Percentiles rank a stretch among this genome's conserved stretches.
Conservation (phyloP, 805 yeast genomes). For the Candida maltosa region DNA sequence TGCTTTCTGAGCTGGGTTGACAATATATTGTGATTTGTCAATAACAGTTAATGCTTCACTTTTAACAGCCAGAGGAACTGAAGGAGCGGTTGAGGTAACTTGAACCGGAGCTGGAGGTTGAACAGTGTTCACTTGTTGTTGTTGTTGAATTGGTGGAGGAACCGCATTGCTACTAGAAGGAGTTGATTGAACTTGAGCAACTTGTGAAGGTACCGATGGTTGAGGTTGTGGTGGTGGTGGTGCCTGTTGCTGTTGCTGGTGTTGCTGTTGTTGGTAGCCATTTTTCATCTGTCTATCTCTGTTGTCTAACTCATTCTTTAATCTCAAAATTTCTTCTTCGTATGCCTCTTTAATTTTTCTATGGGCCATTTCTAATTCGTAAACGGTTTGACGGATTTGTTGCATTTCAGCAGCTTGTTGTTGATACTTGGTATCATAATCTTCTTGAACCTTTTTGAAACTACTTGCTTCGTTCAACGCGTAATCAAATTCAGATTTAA, state of each 20-base stretch:
- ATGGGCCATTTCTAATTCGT: constrained; percentile 91
- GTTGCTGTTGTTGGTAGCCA: constrained; percentile 23
- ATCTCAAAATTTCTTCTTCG: constrained; percentile 84
- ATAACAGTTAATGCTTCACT: constrained; percentile 24
- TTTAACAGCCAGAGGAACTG: constrained; percentile 10
- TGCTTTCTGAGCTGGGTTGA: constrained; percentile 43
- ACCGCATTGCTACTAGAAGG: too few species aligned
- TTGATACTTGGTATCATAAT: constrained; percentile 81
- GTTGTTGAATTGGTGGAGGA: constrained; percentile 9
- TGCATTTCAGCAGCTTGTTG: constrained; percentile 93
- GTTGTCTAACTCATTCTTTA: constrained; percentile 81
- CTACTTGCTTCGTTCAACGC: constrained; percentile 82
- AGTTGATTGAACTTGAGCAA: background rate
- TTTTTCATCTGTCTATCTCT: constrained; percentile 61
- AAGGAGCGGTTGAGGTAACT: constrained; percentile 8
- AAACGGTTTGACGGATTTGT: constrained; percentile 89
- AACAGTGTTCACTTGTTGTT: constrained; percentile 9
- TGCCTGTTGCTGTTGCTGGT: constrained; percentile 14
- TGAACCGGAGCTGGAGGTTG: constrained; percentile 11
- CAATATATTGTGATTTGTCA: constrained; percentile 40
- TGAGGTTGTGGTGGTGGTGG: constrained; percentile 16
- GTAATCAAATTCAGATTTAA: constrained; percentile 85
- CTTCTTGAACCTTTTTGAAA: constrained; percentile 87
- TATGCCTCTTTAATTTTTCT: constrained; percentile 92
- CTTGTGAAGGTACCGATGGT: background rate